Evolutionary conservation across 441 rosid genomes (phyloP), one percentile per base, ranked within the genome.

Genomic region (Capsella rubella): DNA sequence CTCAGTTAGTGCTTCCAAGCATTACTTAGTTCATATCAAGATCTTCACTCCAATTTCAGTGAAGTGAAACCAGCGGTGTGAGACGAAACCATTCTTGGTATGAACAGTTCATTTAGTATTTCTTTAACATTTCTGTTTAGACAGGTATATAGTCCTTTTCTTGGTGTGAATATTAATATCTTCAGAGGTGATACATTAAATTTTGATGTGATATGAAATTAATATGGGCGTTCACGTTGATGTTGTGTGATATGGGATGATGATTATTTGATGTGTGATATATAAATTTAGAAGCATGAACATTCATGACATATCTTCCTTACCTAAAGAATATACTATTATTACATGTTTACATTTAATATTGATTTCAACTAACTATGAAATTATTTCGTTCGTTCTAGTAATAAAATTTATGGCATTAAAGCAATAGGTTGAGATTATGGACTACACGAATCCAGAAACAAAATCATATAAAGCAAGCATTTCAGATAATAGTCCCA

Each of bases 141-240:
- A 25, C 63, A 52, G 28, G 50, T 66, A 21, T 37, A 11, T 55
- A 40, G 52, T 56, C 27, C n/a, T 72, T 72, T 64, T 42, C 56
- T 59, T 74, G 69, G 12, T 74, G 73, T 52, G 69, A 60, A 35
- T 75, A 61, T 34, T n/a, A 57, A 46, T 64, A 47, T 37, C 31
- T 32, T 45, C 16, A 12, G 55, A 35, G 66, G 7, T 66, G 16
- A 12, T 74, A 31, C 67, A 58, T 59, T 74, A 10, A 59, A 21
- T 74, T 74, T 60, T 74, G 73, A 50, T 59, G 72, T 56, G 77
- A 64, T 9, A 34, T 57, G 16, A 58, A 15, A 15, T 58, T 15
- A 47, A 49, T 47, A 58, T 70, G 67, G 50, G 13, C 5, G 6
- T 34, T 15, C 40, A 59, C 55, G 65, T 46, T 34, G 21, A 14